phyloP scores from a whole-genome alignment of 83 land plant species.

The Thuja plicata region DNA sequence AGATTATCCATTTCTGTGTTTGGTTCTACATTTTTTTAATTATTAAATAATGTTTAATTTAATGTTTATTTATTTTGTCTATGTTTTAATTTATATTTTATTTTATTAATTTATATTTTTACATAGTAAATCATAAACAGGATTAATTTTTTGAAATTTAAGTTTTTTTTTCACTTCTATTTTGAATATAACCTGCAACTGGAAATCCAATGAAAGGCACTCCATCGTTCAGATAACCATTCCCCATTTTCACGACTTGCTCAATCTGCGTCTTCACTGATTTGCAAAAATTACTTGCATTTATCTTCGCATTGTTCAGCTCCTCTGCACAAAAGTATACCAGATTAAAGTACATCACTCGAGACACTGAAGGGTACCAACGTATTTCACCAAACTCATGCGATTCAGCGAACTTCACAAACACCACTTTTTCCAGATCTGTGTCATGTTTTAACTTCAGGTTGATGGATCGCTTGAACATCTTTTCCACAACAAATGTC shows the following conservation, averaged over 20 bases:
- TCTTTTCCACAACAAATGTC: slow-evolving; percentile 22
- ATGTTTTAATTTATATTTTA: too few species aligned
- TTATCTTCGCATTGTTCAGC: not conserved
- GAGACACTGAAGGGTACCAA: slow-evolving; percentile 21
- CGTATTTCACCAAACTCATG: slow-evolving; percentile 24
- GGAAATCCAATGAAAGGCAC: slow-evolving; percentile 25
- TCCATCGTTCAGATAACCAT: slow-evolving; percentile 12
- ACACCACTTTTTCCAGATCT: not conserved
- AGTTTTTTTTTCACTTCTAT: too few species aligned
- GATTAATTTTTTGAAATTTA: too few species aligned
- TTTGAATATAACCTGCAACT: slow-evolving; percentile 18
- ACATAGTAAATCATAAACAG: too few species aligned
- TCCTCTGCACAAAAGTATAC: not conserved
- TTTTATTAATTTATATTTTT: too few species aligned
- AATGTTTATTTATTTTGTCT: too few species aligned
- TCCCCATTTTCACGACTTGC: not conserved
- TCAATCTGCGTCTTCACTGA: too few species aligned
- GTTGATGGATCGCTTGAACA: slow-evolving; percentile 28
- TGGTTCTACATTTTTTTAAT: too few species aligned
- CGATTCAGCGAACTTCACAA: not conserved
- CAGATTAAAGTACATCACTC: not conserved
- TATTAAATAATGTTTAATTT: too few species aligned
- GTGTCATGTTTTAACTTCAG: slow-evolving; percentile 1
- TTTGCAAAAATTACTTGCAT: not conserved
- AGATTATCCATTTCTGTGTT: too few species aligned